phyloP scores from a whole-genome alignment of 768 basidiomycete genomes.

The Galerina sulciceps region DNA sequence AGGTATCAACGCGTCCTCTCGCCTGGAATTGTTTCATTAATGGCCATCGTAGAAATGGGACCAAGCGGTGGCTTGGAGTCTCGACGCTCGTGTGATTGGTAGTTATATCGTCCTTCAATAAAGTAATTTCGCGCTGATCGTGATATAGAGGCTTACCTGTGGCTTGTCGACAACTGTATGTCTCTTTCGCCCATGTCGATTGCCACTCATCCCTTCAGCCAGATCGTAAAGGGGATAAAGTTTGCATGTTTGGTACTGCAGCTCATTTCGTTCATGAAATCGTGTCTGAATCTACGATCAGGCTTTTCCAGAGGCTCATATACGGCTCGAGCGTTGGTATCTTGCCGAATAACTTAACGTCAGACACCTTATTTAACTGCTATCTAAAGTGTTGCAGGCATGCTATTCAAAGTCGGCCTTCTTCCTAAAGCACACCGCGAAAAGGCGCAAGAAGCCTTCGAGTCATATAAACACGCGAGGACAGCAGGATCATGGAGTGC shows the following conservation, averaged over 20 bases:
- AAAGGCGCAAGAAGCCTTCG: constrained; percentile 14
- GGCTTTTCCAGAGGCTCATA: constrained; percentile 24
- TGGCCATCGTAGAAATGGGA: constrained; percentile 12
- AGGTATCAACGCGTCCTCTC: constrained; percentile 5
- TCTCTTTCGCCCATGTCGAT: neutral
- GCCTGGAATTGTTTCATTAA: neutral
- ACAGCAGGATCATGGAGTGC: constrained; percentile 20
- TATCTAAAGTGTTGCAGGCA: constrained; percentile 16
- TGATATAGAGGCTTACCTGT: constrained; percentile 17
- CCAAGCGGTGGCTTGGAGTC: constrained; percentile 20
- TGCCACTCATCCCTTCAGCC: neutral
- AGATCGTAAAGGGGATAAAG: constrained; percentile 12
- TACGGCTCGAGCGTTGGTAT: constrained; percentile 22
- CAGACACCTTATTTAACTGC: too few relatives aligned
- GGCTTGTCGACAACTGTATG: constrained; percentile 20
- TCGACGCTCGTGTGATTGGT: constrained; percentile 18
- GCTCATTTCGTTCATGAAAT: neutral
- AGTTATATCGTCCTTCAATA: neutral
- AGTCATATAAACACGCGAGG: constrained; percentile 11
- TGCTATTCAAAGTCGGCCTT: constrained; percentile 22
- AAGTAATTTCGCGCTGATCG: too few relatives aligned
- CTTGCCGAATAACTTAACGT: too few relatives aligned
- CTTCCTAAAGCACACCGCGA: constrained; percentile 19
- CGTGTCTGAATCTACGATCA: neutral
- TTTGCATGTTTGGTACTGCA: constrained; percentile 11